Evolutionary conservation across 2,329 filamentous ascomycete genomes (phyloP).

Genomic region (Pezicula radicicola): DNA sequence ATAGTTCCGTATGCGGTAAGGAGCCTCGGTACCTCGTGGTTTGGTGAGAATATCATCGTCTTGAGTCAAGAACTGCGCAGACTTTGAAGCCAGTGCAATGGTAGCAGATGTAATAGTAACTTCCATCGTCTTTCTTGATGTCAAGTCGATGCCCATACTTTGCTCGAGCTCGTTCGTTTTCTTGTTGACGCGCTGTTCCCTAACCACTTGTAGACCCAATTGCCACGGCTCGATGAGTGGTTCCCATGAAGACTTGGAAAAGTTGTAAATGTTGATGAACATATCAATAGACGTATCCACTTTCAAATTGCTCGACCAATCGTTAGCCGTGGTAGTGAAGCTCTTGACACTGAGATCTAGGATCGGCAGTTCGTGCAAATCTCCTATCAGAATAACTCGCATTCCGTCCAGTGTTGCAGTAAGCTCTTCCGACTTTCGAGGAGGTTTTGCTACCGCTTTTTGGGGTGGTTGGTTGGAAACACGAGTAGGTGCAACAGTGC

Average conservation of each 20-base stretch:
- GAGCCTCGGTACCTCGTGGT: constrained; percentile 84
- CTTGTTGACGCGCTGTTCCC: constrained; percentile 42
- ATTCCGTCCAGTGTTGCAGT: constrained; percentile 85
- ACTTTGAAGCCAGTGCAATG: constrained; percentile 90
- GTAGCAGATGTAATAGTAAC: constrained; percentile 90
- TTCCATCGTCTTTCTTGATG: constrained; percentile 87
- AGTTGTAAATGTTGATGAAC: constrained; percentile 97
- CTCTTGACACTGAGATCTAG: constrained; percentile 91
- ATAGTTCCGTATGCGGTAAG: constrained; percentile 91
- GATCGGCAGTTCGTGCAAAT: constrained; percentile 91
- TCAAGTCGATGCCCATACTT: constrained; percentile 78
- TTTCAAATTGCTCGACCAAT: constrained; percentile 87
- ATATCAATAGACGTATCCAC: constrained; percentile 90
- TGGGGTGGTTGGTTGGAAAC: constrained; percentile 37
- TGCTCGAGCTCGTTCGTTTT: constrained; percentile 29
- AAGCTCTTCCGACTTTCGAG: constrained; percentile 65
- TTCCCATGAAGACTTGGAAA: constrained; percentile 98
- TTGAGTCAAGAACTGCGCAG: constrained; percentile 81
- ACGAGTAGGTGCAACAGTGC: constrained; percentile 26
- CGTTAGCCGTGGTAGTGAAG: constrained; percentile 78
- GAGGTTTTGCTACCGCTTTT: constrained; percentile 48
- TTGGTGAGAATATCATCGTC: constrained; percentile 93
- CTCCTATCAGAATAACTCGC: constrained; percentile 89
- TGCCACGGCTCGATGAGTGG: constrained; percentile 95
- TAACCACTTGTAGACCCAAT: constrained; percentile 84